Evolutionary conservation across 2,329 filamentous ascomycete genomes (phyloP).

Genomic region (Mycosphaerella arachidis): DNA sequence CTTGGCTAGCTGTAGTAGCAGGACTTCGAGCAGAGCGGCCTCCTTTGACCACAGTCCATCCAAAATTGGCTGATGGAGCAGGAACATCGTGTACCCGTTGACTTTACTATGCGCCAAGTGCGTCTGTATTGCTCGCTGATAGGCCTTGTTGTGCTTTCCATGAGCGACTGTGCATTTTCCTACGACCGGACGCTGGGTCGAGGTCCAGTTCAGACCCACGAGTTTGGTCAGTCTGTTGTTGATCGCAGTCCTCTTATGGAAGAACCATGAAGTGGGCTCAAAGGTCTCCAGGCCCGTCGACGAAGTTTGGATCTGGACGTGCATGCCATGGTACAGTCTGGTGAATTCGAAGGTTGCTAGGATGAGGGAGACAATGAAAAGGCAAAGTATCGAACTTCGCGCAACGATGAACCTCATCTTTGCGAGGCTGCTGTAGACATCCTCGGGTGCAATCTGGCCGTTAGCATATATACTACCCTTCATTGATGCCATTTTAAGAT

Average conservation of each 20-base stretch:
- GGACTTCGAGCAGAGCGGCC: slow-evolving; percentile 38
- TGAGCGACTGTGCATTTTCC: background rate
- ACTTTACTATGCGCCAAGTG: slow-evolving; percentile 38
- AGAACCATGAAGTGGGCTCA: background rate
- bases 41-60: slow-evolving; percentile 43
- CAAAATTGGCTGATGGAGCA: slow-evolving; percentile 38
- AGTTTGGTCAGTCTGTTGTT: background rate
- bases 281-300: background rate
- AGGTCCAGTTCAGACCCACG: background rate
- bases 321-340: background rate
- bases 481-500: background rate
- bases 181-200: background rate
- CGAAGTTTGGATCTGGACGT: background rate
- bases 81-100: slow-evolving; percentile 38
- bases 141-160: slow-evolving; percentile 27
- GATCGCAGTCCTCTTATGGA: background rate
- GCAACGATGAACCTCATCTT: background rate
- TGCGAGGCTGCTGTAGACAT: background rate
- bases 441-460: background rate
- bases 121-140: slow-evolving; percentile 37
- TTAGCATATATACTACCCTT: background rate
- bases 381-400: background rate
- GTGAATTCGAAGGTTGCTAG: background rate
- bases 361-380: background rate
- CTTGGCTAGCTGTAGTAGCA: slow-evolving; percentile 36